These are phyloP conservation scores for Daldinia childiae DNA, from an alignment of 495 filamentous ascomycete genomes.

Conservation along the genomic window DNA sequence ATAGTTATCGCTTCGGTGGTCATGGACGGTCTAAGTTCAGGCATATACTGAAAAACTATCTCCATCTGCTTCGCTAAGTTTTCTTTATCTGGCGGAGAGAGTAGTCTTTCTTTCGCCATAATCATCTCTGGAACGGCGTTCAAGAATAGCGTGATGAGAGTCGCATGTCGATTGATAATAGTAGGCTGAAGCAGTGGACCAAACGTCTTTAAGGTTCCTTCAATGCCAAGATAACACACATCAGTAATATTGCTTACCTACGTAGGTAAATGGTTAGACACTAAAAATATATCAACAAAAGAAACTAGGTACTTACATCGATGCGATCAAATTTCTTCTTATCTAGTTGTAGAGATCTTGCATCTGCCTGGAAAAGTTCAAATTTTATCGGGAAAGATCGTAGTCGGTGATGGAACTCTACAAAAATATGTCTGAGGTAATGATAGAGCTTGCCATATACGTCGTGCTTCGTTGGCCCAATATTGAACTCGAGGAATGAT, in stretches of 20 bases:
- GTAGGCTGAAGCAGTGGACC: conserved; percentile 11
- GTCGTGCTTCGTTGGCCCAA: conserved; percentile 34
- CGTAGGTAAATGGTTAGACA: not conserved
- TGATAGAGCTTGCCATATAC: conserved; percentile 47
- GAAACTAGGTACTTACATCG: conserved; percentile 25
- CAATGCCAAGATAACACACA: not conserved
- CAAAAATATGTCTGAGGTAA: conserved; percentile 37
- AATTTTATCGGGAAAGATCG: not conserved
- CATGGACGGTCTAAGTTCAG: not conserved
- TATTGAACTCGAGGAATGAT: conserved; percentile 25
- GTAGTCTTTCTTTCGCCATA: not conserved
- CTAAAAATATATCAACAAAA: not conserved
- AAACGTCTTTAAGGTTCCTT: not conserved
- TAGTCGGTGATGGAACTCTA: conserved; percentile 15
- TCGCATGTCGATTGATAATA: conserved; percentile 37
- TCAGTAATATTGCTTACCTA: conserved; percentile 8
- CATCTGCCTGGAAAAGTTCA: conserved; percentile 3
- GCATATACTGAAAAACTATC: not conserved
- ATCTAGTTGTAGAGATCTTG: conserved; percentile 3
- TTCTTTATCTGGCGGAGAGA: not conserved
- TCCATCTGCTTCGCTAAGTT: not conserved
- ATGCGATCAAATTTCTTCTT: conserved; percentile 26
- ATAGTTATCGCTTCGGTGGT: too few species aligned
- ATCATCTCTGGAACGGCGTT: not conserved
- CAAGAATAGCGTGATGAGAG: conserved; percentile 24